Base-by-base conservation (phyloP, 2,329 filamentous ascomycete genomes). In the Talaromyces sp. region DNA sequence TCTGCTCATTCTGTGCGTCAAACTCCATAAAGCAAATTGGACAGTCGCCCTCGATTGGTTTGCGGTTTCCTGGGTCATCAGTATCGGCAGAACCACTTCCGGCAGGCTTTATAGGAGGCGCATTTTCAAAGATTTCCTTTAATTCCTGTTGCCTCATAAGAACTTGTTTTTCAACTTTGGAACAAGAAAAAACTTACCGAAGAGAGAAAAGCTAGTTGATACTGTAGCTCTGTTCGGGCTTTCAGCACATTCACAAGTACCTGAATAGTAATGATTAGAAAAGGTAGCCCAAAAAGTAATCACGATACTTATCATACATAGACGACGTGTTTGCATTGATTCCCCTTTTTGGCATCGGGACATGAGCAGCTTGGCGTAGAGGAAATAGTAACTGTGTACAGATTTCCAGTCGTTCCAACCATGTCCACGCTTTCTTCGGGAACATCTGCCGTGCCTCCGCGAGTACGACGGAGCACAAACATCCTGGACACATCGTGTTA, bases 291-390 rank as follows among this genome's bases (percentile, higher is more conserved):
- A 19, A 13, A 17, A 10, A 17, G 10, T 2, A 8, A 10, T n/a
- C 39, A 44, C 11, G 27, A 22, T 22, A 27, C 11, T 28, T 32
- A 54, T 42, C 9, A 68, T 75, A 83, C 83, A 68, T 86, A 87
- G 53, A 84, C 73, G 51, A 87, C 81, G 65, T 88, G 85, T 69
- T 88, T 88, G 79, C 86, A 89, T 66, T 86, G 82, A 52, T 84
- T 82, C 4, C 84, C 82, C 61, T 83, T 83, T 36, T 54, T 63
- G 8, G 75, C 76, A 70, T 86, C 81, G 0, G 83, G 83, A 69
- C 85, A 87, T 60, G 78, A 78, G 71, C 85, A 87, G 6, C 66
- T 73, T 0, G 85, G 84, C 11, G 78, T 67, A 58, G 82, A 81
- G 61, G 74, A 71, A 58, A 89, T 82, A 11, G 72, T 77, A 36